phyloP scores from a whole-genome alignment of 176 grass and related monocot species.

The Melocanna baccifera region DNA sequence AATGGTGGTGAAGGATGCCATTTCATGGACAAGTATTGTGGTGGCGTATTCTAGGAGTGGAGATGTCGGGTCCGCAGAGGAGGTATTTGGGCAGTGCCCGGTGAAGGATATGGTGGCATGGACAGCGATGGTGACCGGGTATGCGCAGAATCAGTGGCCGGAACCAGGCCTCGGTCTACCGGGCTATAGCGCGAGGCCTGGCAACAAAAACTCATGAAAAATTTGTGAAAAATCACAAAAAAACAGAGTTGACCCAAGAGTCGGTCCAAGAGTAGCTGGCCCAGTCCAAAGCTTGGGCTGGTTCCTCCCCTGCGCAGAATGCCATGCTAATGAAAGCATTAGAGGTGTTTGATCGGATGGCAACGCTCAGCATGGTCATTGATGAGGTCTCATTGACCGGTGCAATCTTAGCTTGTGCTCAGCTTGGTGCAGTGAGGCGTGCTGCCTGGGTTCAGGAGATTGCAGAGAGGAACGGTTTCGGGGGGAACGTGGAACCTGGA shows the following conservation, averaged over 20 bases:
- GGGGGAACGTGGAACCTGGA: conserved; percentile 33
- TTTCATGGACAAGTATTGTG: conserved; percentile 63
- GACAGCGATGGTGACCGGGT: conserved; percentile 65
- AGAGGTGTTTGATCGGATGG: conserved; percentile 45
- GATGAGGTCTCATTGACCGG: conserved; percentile 60
- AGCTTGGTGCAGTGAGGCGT: conserved; percentile 47
- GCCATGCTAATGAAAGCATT: conserved; percentile 51
- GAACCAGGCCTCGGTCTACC: no score
- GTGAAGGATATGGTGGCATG: conserved; percentile 65
- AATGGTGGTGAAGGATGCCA: conserved; percentile 48
- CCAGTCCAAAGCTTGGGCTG: no score
- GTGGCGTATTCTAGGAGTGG: conserved; percentile 42
- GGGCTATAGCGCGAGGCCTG: no score
- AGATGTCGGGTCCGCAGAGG: conserved; percentile 37
- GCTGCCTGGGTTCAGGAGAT: conserved; percentile 46
- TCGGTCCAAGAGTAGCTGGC: no score
- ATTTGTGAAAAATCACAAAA: no score
- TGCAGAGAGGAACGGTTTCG: conserved; percentile 40
- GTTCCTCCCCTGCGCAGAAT: conserved; percentile 53
- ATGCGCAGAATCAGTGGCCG: no score
- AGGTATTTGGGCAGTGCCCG: conserved; percentile 34
- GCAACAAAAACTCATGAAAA: no score
- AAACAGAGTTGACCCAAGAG: no score
- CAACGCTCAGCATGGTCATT: conserved; percentile 18
- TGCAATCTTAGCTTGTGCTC: conserved; percentile 55